Base-by-base conservation (phyloP, 768 basidiomycete genomes). In the Boletus tomentosulus region DNA sequence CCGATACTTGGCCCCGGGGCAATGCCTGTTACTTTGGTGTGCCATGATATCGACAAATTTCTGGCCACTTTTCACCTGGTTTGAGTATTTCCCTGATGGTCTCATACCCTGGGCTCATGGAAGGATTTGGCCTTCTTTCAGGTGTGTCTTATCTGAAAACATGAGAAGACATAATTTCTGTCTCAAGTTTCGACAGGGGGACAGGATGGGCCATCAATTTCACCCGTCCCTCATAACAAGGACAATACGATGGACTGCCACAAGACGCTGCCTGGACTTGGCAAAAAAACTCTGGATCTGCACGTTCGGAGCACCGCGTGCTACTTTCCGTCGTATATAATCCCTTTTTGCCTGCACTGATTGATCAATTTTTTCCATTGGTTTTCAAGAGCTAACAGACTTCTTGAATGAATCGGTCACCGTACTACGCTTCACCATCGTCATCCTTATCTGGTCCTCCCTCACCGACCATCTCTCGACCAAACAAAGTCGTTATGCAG, bases 401-500 rank as follows among this genome's bases (percentile, higher is more conserved):
- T 28, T 43, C n/a, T 15, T n/a, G 1, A 12, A 55, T 51, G 53
- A 41, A 53, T 37, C 46, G 33, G 2, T 44, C 50, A 22, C 25
- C 46, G 19, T 16, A 34, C 28, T 39, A 13, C 7, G 1, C 30
- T 37, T 16, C 31, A 15, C 2, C 34, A 13, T 4, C 37, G n/a
- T 19, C n/a, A n/a, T 38, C 37, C 16, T 19, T 13, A 22, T 30
- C 48, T 3, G 10, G n/a, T 11, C 1, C 53, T 19, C 15, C 42
- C 28, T 30, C 33, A 1, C n/a, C 41, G 5, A 30, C 53, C 10
- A 25, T 28, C 15, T 19, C 58, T 30, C 63, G 54, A 45, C 49
- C 46, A 8, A 56, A 28, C 33, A 68, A 60, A 41, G 56, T 42
- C 34, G 33, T 46, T 2, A 31, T 37, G 6, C 67, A 68, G 22